Conservation (phyloP, 805 yeast species). For the Maudiozyma saulgeensis region DNA sequence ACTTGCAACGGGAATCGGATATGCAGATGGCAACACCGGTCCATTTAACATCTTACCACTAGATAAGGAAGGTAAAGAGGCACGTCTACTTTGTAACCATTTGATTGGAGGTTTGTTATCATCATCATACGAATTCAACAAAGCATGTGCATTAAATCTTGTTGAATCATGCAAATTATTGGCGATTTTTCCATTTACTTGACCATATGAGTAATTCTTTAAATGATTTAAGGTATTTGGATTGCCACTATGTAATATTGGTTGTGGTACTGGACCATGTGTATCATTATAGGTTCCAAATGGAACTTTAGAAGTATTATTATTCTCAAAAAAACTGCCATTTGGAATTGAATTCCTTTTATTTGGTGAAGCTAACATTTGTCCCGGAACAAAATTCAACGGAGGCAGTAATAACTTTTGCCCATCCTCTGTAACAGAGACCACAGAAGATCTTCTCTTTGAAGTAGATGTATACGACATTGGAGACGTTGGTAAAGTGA, state of each 20-base stretch:
- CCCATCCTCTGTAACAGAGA: conserved; percentile 10
- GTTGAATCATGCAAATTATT: not conserved
- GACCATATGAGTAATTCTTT: conserved; percentile 1
- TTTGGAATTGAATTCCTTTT: not conserved
- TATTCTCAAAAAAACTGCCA: not conserved
- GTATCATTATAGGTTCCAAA: not conserved
- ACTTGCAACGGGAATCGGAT: not conserved
- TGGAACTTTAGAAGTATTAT: not conserved
- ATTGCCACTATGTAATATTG: not conserved
- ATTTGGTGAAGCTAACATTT: not conserved
- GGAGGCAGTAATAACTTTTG: conserved; percentile 9
- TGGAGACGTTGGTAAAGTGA: conserved; percentile 7
- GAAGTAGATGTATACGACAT: conserved; percentile 3
- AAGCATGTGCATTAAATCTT: not conserved
- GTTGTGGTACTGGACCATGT: not conserved
- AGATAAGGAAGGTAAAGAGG: conserved; percentile 1
- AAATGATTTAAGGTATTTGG: not conserved
- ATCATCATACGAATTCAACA: not conserved
- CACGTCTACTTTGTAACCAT: not conserved
- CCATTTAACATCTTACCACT: not conserved
- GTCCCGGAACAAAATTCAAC: conserved; percentile 7
- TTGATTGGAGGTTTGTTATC: not conserved
- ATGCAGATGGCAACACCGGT: not conserved
- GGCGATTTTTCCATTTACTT: too few species aligned
- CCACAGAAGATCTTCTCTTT: conserved; percentile 8